Evolutionary conservation across 352 stramenopile genomes (phyloP).

Genomic region (Phytophthora nicotianae): DNA sequence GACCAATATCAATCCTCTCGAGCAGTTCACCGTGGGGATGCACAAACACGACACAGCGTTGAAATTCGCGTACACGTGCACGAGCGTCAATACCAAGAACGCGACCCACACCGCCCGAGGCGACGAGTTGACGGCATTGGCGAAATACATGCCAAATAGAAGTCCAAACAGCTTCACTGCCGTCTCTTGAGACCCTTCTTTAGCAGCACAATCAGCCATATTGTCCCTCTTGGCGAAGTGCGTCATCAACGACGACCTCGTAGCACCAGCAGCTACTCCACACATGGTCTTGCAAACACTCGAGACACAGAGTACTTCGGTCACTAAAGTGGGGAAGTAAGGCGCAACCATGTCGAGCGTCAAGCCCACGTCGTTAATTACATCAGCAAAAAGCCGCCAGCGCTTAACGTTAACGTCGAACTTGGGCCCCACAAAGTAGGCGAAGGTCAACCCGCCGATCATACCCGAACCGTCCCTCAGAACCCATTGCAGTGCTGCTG

Average conservation of each 20-base stretch:
- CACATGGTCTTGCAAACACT: constrained; percentile 95
- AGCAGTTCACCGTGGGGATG: constrained; percentile 90
- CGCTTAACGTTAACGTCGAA: constrained; percentile 97
- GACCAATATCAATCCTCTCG: constrained; percentile 61
- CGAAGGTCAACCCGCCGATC: constrained; percentile 94
- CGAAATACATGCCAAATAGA: constrained; percentile 87
- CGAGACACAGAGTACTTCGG: constrained; percentile 79
- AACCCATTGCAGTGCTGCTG: constrained; percentile 81
- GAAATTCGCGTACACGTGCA: constrained; percentile 97
- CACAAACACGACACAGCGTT: constrained; percentile 87
- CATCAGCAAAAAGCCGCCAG: constrained; percentile 96
- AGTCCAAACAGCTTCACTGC: constrained; percentile 94
- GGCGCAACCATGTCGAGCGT: constrained; percentile 88
- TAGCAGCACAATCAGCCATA: constrained; percentile 93
- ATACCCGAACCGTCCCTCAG: constrained; percentile 78
- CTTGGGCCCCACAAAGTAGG: constrained; percentile 87
- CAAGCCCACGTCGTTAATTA: constrained; percentile 96
- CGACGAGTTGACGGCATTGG: constrained; percentile 73
- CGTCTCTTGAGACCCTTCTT: constrained; percentile 97
- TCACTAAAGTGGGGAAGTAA: constrained; percentile 71
- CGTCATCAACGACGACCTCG: constrained; percentile 91
- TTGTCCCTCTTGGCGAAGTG: constrained; percentile 90
- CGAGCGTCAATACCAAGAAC: constrained; percentile 91
- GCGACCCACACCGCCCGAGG: constrained; percentile 82
- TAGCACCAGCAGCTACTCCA: constrained; percentile 93